Base-by-base conservation (phyloP, 768 basidiomycete species). In the Calocera cornea region DNA sequence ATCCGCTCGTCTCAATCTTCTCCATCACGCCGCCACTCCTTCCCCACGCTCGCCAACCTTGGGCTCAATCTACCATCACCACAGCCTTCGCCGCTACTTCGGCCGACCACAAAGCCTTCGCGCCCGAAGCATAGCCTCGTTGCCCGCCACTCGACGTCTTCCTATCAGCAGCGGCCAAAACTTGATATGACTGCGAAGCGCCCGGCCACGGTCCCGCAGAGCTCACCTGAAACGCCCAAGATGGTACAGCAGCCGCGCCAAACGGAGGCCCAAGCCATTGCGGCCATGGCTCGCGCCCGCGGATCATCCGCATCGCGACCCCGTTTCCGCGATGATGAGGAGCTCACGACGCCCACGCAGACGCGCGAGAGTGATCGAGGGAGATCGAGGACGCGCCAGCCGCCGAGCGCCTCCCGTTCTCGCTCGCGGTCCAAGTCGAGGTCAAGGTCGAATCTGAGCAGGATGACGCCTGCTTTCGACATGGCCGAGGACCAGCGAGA, bases 111-210 rank as follows among this genome's bases (percentile, higher is more conserved):
- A 31, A 60, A 60, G 54, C 27, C 54, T 27, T 29, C 54, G 27
- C 54, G 54, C 14, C 54, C 54, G 27, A 60, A 60, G 54, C 54
- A 60, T 60, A 60, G 54, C 54, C 54, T 60, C 54, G 31, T 60
- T 22, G 11, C 54, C 31, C 54, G 54, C 27, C 54, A 60, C 27
- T 60, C 54, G 19, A 60, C 54, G 2, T 60, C 54, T 19, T 60
- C 54, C 19, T 60, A 33, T 60, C 54, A 60, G 22, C 54, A 31
- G 14, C 54, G 54, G 27, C 54, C 54, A 33, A 2, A 33, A 19
- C 54, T 60, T 60, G 54, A 60, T 27, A 60, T 31, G 54, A 60
- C 54, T 60, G 54, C 31, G 31, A 60, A 60, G 24, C 54, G 54
- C 31, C 27, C 31, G 27, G 54, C 24, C 5, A 60, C 54, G 14